phyloP scores from a whole-genome alignment of 2,329 filamentous ascomycete genomes.

The Alternaria sp. region DNA sequence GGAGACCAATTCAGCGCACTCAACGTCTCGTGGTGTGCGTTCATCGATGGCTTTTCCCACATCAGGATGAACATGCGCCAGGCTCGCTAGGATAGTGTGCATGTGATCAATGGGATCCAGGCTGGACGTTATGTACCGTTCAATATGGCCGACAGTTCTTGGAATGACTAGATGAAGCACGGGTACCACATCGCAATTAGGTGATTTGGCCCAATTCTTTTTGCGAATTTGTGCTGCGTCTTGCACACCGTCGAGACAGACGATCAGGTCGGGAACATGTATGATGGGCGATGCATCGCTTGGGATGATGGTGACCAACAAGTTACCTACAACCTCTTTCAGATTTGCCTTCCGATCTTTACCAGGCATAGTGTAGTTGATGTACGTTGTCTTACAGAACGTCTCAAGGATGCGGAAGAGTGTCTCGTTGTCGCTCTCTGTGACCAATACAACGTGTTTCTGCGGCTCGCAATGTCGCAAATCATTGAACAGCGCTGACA shows the following conservation, averaged over 20 bases:
- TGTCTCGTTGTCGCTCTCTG: conserved; percentile 27
- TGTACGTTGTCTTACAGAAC: conserved; percentile 28
- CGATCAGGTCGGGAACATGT: conserved; percentile 45
- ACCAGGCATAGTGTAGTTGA: conserved; percentile 36
- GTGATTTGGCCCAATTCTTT: conserved; percentile 31
- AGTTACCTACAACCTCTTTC: conserved; percentile 12
- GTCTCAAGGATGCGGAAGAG: conserved; percentile 36
- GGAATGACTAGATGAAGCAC: conserved; percentile 51
- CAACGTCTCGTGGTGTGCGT: conserved; percentile 29
- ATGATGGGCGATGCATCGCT: conserved; percentile 26
- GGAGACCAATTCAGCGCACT: conserved; percentile 35
- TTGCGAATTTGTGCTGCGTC: conserved; percentile 31
- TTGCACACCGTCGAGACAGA: conserved; percentile 49
- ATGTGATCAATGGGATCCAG: conserved; percentile 30
- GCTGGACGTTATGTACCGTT: conserved; percentile 43
- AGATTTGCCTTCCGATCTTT: conserved; percentile 17
- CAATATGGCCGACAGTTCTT: conserved; percentile 52
- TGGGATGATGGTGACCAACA: conserved; percentile 47
- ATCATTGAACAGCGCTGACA: conserved; percentile 28
- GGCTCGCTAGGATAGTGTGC: conserved; percentile 47
- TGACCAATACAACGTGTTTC: conserved; percentile 38
- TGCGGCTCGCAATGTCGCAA: conserved; percentile 22
- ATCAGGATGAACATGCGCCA: conserved; percentile 37
- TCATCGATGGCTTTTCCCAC: conserved; percentile 43
- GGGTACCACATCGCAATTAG: conserved; percentile 26